Evolutionary conservation across 441 rosid species (phyloP), one percentile per base, ranked within the genome.

Genomic region (Populus hybrid): DNA sequence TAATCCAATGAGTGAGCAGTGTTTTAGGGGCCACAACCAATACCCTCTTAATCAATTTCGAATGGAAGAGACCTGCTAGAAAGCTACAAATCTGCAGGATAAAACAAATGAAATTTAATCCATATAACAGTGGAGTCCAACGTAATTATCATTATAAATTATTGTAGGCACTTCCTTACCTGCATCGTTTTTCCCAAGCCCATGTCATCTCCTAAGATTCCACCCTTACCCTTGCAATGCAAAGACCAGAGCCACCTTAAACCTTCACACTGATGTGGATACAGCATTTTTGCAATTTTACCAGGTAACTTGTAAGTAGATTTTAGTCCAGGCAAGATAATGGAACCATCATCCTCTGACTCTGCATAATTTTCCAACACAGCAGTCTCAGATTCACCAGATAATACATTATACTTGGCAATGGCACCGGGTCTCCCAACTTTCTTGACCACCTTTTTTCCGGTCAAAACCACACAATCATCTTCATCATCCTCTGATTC

Each of bases 111-210:
- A 75, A 70, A 76, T 73, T 74, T 73, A 50, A 76, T 57, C 74
- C 69, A 10, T 42, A 72, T 40, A 72, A 10, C 12, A 34, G 10
- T n/a, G 3, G 71, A 10, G 69, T 5, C 46, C 46, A 4, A 50
- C 72, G n/a, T 67, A 70, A 66, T 38, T 18, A 74, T 74, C 74
- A 40, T 61, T 54, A 77, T 35, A 67, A 78, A 57, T 12, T 6
- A 8, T 34, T 20, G 32, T 28, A 40, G 46, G 3, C 32, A 70
- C 42, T 67, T 73, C 64, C 77, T 85, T 82, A 91, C 99, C 95
- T 95, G 99, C 99, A 95, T 95, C 26, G 99, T 95, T 88, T 95
- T 95, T 71, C 99, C 99, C 80, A 95, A 86, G 63, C 99, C 99
- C 99, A 95, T 94, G 80, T 95, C 99, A 75, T 95, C 99, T 20